Conservation (phyloP, 805 yeast genomes). For the Metschnikowia reukaufii region DNA sequence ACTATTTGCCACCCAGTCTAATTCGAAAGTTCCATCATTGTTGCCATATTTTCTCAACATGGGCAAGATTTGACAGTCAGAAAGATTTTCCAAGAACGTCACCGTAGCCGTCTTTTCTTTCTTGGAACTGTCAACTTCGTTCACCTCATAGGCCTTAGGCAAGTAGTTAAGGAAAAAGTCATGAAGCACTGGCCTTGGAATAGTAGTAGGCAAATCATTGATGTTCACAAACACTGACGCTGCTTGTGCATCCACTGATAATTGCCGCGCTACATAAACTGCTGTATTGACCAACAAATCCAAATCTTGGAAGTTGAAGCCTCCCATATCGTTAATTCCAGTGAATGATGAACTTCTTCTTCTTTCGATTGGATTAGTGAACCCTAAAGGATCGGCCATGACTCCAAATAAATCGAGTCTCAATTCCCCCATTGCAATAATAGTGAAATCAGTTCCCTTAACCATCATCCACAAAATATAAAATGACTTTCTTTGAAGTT, state of each 20-base stretch:
- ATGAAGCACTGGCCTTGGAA: slow-evolving; percentile 37
- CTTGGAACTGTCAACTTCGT: slow-evolving; percentile 1
- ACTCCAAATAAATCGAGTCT: slow-evolving; percentile 26
- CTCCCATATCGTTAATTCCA: slow-evolving; percentile 41
- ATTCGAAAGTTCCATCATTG: slow-evolving; percentile 26
- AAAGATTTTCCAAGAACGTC: slow-evolving; percentile 18
- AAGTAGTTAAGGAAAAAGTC: slow-evolving; percentile 38
- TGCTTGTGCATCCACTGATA: slow-evolving; percentile 10
- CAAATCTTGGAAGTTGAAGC: slow-evolving; percentile 41
- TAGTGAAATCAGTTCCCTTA: slow-evolving; percentile 19
- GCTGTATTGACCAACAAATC: slow-evolving; percentile 35
- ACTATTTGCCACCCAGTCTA: slow-evolving; percentile 41
- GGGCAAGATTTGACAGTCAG: slow-evolving; percentile 27
- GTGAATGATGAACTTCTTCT: slow-evolving; percentile 39
- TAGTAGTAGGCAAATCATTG: slow-evolving; percentile 34
- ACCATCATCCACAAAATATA: slow-evolving; percentile 35
- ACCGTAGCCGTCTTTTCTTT: not conserved
- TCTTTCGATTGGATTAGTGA: slow-evolving; percentile 19
- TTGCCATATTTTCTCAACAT: slow-evolving; percentile 36
- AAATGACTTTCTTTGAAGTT: slow-evolving; percentile 36
- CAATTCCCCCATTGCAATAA: slow-evolving; percentile 39
- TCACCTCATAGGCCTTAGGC: slow-evolving; percentile 19
- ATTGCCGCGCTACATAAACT: slow-evolving; percentile 26
- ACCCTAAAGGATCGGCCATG: slow-evolving; percentile 16
- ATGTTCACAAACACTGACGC: slow-evolving; percentile 24